Conservation (phyloP, 2,329 filamentous ascomycete genomes). For the Ascomycota sp. region DNA sequence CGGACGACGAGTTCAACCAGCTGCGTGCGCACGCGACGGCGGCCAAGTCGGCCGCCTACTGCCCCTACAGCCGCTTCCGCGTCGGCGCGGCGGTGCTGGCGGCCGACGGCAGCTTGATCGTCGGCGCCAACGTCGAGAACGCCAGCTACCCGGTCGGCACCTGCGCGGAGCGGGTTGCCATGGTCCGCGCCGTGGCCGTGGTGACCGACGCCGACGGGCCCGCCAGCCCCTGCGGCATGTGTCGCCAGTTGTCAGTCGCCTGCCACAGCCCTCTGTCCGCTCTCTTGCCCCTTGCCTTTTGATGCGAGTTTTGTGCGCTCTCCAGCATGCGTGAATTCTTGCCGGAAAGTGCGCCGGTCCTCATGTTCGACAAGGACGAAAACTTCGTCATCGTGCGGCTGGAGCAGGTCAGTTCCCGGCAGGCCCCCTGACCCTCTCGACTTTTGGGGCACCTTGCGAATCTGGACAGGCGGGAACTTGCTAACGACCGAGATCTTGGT, state of each 20-base stretch:
- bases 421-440: not conserved
- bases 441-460: too few relatives aligned
- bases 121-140: conserved; percentile 83
- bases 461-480: too few relatives aligned
- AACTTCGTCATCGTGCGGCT: conserved; percentile 51
- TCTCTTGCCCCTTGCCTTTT: conserved; percentile 1
- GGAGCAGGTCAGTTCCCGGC: conserved; percentile 36
- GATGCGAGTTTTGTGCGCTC: too few relatives aligned
- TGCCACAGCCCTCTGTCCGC: not conserved
- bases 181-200: conserved; percentile 73
- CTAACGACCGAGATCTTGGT: too few relatives aligned
- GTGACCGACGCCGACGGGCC: conserved; percentile 56
- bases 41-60: conserved; percentile 67
- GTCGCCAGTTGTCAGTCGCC: conserved; percentile 59
- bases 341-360: conserved; percentile 46
- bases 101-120: conserved; percentile 18
- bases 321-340: conserved; percentile 58
- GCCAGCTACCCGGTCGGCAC: conserved; percentile 85
- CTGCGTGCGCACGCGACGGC: conserved; percentile 42
- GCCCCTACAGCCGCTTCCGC: conserved; percentile 81
- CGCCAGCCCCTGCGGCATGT: conserved; percentile 82
- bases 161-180: conserved; percentile 81
- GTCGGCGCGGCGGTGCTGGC: conserved; percentile 66
- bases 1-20: conserved; percentile 38
- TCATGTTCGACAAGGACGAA: conserved; percentile 81